These are phyloP conservation scores for Acanthamoeba healyi DNA, from an alignment of 208 protist genomes.

Conservation along the genomic window DNA sequence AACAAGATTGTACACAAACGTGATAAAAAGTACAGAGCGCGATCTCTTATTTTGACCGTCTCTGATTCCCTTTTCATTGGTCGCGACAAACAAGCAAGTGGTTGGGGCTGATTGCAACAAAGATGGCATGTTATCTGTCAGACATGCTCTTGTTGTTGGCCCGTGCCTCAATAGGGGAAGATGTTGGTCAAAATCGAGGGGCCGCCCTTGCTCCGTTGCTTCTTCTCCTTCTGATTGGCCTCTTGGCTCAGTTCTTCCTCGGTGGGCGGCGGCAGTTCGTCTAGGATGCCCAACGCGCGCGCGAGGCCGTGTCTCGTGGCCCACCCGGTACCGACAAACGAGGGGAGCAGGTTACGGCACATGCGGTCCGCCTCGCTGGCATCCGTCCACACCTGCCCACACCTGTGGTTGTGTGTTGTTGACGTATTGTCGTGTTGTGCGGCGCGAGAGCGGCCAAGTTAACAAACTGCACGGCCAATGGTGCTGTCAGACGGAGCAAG, in stretches of 20 bases:
- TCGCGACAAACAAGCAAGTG: too few species aligned
- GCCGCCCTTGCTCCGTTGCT: neutral
- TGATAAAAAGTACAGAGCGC: too few species aligned
- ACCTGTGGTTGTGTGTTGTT: neutral
- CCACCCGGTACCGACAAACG: neutral
- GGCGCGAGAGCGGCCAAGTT: neutral
- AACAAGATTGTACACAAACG: too few species aligned
- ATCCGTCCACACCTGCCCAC: slow-evolving; percentile 4
- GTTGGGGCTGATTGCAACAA: too few species aligned
- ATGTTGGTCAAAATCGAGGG: neutral
- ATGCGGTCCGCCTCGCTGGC: neutral
- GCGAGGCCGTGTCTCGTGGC: neutral
- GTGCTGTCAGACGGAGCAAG: neutral
- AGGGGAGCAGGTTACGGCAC: neutral
- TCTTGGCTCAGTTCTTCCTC: neutral
- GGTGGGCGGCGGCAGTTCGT: neutral
- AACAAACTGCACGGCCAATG: neutral
- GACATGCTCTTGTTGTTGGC: too few species aligned
- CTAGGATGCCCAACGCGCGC: neutral
- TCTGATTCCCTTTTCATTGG: too few species aligned
- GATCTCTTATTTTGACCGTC: too few species aligned
- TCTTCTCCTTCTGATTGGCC: neutral
- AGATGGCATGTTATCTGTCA: too few species aligned
- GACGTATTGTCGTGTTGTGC: neutral
- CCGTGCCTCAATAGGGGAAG: too few species aligned